Base-by-base conservation (phyloP, 1,284 basidiomycete genomes). In the Microstroma glucosiphilum region DNA sequence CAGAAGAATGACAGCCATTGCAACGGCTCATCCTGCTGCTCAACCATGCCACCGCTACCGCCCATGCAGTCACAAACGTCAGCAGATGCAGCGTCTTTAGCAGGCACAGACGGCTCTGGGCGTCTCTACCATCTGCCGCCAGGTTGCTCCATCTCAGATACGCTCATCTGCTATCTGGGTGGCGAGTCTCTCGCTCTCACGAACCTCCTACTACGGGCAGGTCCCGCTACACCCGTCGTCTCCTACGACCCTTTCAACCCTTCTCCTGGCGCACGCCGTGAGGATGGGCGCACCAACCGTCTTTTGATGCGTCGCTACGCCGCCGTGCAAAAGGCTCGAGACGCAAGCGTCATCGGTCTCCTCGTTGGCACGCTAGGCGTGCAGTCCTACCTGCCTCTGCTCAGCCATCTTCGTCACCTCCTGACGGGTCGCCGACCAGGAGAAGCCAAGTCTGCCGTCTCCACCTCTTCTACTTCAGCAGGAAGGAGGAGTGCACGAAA, bases 341-440 rank as follows among this genome's bases (percentile, higher is more conserved):
- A 93, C 67, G 89, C 92, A 0, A 92, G 96, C 70, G 91, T 97
- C 0, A 91, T 96, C 67, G 96, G 92, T 0, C 91, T 98, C 42
- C 85, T 99, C 1, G 89, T 98, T 2, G 93, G 94, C 26, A 97
- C 94, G 1, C 85, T 98, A 6, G 93, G 93, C 53, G 88, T 97
- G 23, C 84, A 67, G 0, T 56, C 57, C 37, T 64, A 63, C 37
- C 63, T 60, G 42, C 56, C 68, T 13, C 59, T 75, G 19, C 60
- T 72, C 48, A 59, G 65, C 43, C 65, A 69, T 40, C 64, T 77
- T 17, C 68, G 71, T 21, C 21, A 41, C n/a, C 54, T 66, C 8
- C 63, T 70, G n/a, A 69, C 64, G 2, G 30, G 55, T 58, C 42
- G 48, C n/a, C 37, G 48, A 6, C 21, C 46, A 26, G 55, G 56